Base-by-base conservation (phyloP, 2,329 filamentous ascomycete genomes). In the Aspergillus neotritici region DNA sequence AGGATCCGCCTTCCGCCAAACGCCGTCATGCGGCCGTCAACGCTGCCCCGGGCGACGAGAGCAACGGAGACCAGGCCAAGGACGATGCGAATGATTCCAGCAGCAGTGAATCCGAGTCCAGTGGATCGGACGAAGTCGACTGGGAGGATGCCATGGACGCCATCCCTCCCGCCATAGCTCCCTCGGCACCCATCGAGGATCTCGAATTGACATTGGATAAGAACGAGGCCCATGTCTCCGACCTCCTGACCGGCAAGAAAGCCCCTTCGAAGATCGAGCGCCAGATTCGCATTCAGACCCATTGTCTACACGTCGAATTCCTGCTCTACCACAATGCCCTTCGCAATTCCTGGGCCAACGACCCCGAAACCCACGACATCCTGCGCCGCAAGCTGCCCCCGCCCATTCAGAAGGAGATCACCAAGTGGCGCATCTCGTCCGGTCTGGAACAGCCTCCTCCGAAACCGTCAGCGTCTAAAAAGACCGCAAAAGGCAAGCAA, bases 311-410 rank as follows among this genome's bases (percentile, higher is more conserved):
- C 65, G 89, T 97, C 2, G 83, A 94, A 61, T 79, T 82, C 40
- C 71, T 98, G 12, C 76, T 98, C 47, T 96, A 85, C 76, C 90
- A 97, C 62, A 97, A 97, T 60, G 79, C 87, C 0, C 67, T 93
- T 11, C 80, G 87, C 33, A 96, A 97, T 62, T 74, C 80, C 0
- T 97, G 91, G 84, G 69, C 89, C 14, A 87, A 87, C 53, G 86
- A 97, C 55, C 64, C 76, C 3, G 79, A 86, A 49, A 74, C 94
- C 0, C 87, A 93, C 49, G 80, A 82, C 9, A 84, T 82, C 12
- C 73, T 96, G 60, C 74, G 93, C 4, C 80, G 82, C n/a, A 83
- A 87, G 44, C 57, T 95, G 5, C 77, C 86, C 0, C 73, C 79
- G 0, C 77, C 78, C 5, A 71, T 91, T 4, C 83, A 79, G 68